Evolutionary conservation across 306 rosid species (phyloP).

Genomic region (Prunus mira): DNA sequence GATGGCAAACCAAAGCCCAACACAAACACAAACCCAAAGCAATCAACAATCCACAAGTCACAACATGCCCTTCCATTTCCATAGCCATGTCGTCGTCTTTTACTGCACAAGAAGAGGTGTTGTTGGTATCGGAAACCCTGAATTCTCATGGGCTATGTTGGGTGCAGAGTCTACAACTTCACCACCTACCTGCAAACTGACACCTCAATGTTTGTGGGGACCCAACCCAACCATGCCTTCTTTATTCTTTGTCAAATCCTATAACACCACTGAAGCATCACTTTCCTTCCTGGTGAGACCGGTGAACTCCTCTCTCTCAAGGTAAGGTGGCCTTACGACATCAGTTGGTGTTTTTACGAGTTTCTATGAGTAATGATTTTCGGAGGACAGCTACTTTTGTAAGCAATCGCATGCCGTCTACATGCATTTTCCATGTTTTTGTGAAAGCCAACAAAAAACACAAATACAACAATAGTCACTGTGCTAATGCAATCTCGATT

Average conservation of each 20-base stretch:
- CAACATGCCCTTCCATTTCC: conserved; percentile 19
- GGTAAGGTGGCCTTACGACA: background rate
- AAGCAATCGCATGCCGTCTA: background rate
- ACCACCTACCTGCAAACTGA: conserved; percentile 58
- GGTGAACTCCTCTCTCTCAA: background rate
- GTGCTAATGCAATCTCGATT: background rate
- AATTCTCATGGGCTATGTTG: conserved; percentile 58
- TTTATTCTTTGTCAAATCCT: background rate
- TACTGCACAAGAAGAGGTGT: conserved; percentile 23
- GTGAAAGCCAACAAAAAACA: background rate
- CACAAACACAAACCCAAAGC: conserved; percentile 17
- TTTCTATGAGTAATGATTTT: background rate
- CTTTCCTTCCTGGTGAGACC: background rate
- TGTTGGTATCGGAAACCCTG: conserved; percentile 40
- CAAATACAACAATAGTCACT: background rate
- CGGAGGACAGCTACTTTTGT: background rate
- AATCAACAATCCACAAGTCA: conserved; percentile 2
- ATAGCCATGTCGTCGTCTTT: conserved; percentile 41
- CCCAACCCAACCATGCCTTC: conserved; percentile 7
- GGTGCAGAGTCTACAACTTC: conserved; percentile 52
- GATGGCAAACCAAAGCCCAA: background rate
- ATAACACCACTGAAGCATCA: conserved; percentile 5
- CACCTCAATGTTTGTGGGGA: conserved; percentile 39
- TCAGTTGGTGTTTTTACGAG: background rate
- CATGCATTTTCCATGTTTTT: background rate